Conservation (phyloP, 192 early-diverging fungal species). For the Dispira simplex region DNA sequence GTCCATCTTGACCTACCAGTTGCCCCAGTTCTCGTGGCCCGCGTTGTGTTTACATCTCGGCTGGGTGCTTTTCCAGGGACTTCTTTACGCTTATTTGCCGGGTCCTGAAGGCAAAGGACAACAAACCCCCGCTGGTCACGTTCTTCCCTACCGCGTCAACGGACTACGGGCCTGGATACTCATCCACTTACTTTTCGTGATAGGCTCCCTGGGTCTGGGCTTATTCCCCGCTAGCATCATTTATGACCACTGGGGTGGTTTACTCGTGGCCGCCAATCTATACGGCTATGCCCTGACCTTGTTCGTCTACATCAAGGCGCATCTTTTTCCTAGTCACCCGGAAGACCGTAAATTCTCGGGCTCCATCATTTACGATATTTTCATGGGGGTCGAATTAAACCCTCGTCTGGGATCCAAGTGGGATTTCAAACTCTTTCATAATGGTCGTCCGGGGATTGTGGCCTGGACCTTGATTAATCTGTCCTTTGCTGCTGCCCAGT, state of each 20-base stretch:
- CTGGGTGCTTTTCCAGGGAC: conserved; percentile 57
- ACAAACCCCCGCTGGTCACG: conserved; percentile 56
- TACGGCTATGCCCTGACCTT: conserved; percentile 65
- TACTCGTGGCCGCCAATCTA: conserved; percentile 52
- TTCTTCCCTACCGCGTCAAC: conserved; percentile 64
- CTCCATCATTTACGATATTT: conserved; percentile 54
- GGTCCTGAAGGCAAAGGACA: conserved; percentile 59
- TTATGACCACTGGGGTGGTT: conserved; percentile 57
- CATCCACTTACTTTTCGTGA: conserved; percentile 47
- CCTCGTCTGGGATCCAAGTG: conserved; percentile 55
- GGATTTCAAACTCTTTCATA: conserved; percentile 76
- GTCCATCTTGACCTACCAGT: conserved; percentile 18
- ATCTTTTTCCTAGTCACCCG: conserved; percentile 50
- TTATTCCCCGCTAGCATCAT: conserved; percentile 50
- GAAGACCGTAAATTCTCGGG: conserved; percentile 66
- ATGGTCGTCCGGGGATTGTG: conserved; percentile 71
- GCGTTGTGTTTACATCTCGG: conserved; percentile 37
- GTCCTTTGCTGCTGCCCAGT: conserved; percentile 64
- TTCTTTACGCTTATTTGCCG: conserved; percentile 47
- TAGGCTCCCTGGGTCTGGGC: conserved; percentile 39
- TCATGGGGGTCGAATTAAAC: conserved; percentile 76
- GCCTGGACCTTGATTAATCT: conserved; percentile 70
- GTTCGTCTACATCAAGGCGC: conserved; percentile 56
- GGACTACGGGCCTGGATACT: conserved; percentile 58
- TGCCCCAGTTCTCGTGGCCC: conserved; percentile 26